Evolutionary conservation across 2,329 filamentous ascomycete species (phyloP).

Genomic region (Geosmithia flava): DNA sequence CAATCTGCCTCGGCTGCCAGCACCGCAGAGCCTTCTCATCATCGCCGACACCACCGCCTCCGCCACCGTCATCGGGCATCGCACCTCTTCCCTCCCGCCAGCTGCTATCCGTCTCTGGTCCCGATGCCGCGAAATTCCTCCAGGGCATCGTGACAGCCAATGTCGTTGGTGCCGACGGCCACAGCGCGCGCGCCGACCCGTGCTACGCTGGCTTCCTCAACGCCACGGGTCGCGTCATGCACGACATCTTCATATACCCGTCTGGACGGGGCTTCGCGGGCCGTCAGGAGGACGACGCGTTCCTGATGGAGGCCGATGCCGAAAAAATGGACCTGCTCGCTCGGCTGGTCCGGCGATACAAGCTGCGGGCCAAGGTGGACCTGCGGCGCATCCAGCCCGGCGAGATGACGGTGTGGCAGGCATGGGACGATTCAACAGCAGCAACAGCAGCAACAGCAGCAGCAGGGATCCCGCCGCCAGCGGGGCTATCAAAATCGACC

Average conservation of each 20-base stretch:
- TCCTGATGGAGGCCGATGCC: conserved; percentile 75
- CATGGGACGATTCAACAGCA: conserved; percentile 49
- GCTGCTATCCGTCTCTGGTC: conserved; percentile 67
- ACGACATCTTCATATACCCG: conserved; percentile 86
- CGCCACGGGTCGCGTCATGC: conserved; percentile 69
- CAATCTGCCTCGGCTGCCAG: conserved; percentile 17
- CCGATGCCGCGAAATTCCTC: conserved; percentile 71
- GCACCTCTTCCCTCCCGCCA: conserved; percentile 58
- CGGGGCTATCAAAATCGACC: background rate
- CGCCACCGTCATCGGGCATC: conserved; percentile 33
- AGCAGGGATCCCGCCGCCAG: conserved; percentile 27
- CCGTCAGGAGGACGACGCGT: conserved; percentile 14
- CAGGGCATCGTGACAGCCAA: conserved; percentile 73
- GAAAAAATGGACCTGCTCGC: conserved; percentile 47
- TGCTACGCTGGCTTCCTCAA: conserved; percentile 81
- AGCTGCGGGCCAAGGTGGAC: conserved; percentile 67
- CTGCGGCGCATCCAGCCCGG: conserved; percentile 52
- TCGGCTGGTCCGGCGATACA: conserved; percentile 73
- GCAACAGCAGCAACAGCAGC: conserved; percentile 39
- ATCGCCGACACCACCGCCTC: conserved; percentile 14
- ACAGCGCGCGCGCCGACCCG: conserved; percentile 27
- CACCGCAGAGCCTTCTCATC: conserved; percentile 16
- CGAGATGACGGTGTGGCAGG: conserved; percentile 59
- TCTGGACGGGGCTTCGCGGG: conserved; percentile 10
- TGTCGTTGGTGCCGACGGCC: conserved; percentile 22